Evolutionary conservation across 2,329 filamentous ascomycete genomes (phyloP).

Genomic region (Pseudocercospora eumusae): DNA sequence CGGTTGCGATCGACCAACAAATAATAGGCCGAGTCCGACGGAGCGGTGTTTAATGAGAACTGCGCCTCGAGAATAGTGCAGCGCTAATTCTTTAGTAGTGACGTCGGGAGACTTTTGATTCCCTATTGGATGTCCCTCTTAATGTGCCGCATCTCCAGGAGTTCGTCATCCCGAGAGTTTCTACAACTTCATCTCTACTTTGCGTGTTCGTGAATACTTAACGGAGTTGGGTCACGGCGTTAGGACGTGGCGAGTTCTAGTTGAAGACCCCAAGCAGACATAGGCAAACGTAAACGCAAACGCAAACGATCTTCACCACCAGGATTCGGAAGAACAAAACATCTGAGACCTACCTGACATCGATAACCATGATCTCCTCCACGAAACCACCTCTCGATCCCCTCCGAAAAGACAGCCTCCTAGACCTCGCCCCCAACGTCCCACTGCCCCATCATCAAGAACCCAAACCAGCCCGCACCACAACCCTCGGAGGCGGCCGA

Average conservation of each 20-base stretch:
- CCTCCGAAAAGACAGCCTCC: constrained; percentile 18
- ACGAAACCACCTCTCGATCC: constrained; percentile 16
- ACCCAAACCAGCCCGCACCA: background rate
- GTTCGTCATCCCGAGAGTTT: background rate
- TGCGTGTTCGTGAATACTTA: background rate
- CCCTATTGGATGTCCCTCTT: background rate
- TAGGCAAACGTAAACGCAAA: background rate
- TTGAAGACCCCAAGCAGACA: background rate
- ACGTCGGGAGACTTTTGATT: background rate
- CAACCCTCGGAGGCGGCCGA: constrained; percentile 11
- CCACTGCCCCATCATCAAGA: background rate
- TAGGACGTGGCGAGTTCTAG: too few species aligned
- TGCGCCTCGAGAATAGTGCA: constrained; percentile 5
- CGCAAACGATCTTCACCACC: background rate
- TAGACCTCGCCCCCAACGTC: constrained; percentile 2
- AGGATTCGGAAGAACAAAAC: too few species aligned
- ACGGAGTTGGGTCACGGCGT: too few species aligned
- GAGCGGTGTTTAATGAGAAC: constrained; percentile 3
- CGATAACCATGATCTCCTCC: constrained; percentile 12
- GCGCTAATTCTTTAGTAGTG: background rate
- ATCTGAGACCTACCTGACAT: too few species aligned
- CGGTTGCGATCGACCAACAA: background rate
- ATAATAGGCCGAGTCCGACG: background rate
- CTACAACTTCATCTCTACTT: background rate
- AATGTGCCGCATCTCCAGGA: constrained; percentile 2